Evolutionary conservation across 495 filamentous ascomycete genomes (phyloP).

Genomic region (Lophiotrema nucula): DNA sequence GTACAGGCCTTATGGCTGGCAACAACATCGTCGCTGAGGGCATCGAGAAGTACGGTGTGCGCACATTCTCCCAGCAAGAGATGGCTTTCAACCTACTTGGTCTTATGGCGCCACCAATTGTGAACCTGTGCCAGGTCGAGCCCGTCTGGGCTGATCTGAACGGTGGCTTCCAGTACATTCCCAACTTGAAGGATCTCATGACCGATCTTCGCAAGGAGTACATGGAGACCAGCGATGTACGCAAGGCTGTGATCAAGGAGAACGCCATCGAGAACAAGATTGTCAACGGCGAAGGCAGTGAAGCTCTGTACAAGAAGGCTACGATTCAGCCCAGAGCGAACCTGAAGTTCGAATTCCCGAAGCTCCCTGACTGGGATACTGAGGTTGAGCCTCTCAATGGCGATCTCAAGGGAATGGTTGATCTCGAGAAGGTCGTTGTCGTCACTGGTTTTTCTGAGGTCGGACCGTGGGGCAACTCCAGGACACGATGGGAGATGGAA

Average conservation of each 20-base stretch:
- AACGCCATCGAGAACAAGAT: conserved; percentile 96
- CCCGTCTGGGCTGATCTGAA: conserved; percentile 97
- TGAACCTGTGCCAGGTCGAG: conserved; percentile 92
- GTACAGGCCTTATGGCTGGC: conserved; percentile 94
- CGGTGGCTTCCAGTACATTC: conserved; percentile 94
- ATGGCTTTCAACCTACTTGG: conserved; percentile 99
- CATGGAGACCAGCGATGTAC: conserved; percentile 90
- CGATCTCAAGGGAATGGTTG: conserved; percentile 93
- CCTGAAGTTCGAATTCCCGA: conserved; percentile 93
- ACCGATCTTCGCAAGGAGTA: conserved; percentile 83
- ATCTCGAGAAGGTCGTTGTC: conserved; percentile 95
- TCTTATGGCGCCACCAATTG: conserved; percentile 90
- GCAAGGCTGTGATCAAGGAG: conserved; percentile 90
- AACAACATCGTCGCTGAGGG: conserved; percentile 98
- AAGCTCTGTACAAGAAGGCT: conserved; percentile 90
- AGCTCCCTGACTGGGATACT: conserved; percentile 83
- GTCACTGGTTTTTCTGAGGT: conserved; percentile 96
- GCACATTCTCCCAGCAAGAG: conserved; percentile 98
- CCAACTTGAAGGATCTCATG: conserved; percentile 94
- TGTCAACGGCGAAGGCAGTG: conserved; percentile 89
- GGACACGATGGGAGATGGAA: conserved; percentile 99
- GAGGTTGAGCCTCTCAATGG: conserved; percentile 86
- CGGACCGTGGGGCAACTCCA: conserved; percentile 96
- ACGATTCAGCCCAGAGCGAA: conserved; percentile 92
- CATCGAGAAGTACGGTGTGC: conserved; percentile 91